Evolutionary conservation across 176 grass and related monocot species (phyloP).

Genomic region (Themeda triandra): DNA sequence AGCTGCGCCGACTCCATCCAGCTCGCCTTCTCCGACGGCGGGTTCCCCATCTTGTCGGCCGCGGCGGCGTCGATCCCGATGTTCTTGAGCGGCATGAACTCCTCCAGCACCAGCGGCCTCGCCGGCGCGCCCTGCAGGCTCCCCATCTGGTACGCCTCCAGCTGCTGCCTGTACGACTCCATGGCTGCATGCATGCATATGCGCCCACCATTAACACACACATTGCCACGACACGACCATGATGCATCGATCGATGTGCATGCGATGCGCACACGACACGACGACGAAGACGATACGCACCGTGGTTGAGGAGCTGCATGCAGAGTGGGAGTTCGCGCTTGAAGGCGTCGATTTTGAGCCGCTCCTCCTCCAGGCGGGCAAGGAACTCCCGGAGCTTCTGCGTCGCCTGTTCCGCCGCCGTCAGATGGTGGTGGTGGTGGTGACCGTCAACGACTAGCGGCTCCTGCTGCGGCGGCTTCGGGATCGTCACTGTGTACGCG

Average conservation of each 20-base stretch:
- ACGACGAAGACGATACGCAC: not conserved
- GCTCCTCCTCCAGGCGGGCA: constrained; percentile 71
- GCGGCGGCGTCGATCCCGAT: constrained; percentile 49
- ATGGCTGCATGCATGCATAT: constrained; percentile 44
- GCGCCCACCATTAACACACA: not conserved
- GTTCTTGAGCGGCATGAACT: constrained; percentile 88
- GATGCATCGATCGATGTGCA: not conserved
- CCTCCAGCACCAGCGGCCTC: constrained; percentile 73
- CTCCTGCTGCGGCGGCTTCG: constrained; percentile 28
- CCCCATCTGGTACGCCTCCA: constrained; percentile 57
- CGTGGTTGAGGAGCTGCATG: constrained; percentile 95
- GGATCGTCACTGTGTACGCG: constrained; percentile 9
- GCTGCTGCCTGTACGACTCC: constrained; percentile 87
- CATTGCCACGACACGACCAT: not conserved
- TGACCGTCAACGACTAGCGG: constrained; percentile 33
- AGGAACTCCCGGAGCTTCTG: constrained; percentile 90
- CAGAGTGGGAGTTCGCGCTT: constrained; percentile 97
- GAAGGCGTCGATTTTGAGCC: constrained; percentile 97
- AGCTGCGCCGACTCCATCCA: constrained; percentile 99
- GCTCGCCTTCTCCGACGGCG: constrained; percentile 75
- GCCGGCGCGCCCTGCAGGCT: constrained; percentile 40
- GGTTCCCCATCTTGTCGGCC: constrained; percentile 35
- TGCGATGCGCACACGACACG: not conserved
- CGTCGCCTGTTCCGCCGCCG: constrained; percentile 46
- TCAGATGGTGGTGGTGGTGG: constrained; percentile 8